Evolutionary conservation across 2,329 filamentous ascomycete genomes (phyloP), one percentile per base, ranked within the genome.

Genomic region (Xylaria sp.): DNA sequence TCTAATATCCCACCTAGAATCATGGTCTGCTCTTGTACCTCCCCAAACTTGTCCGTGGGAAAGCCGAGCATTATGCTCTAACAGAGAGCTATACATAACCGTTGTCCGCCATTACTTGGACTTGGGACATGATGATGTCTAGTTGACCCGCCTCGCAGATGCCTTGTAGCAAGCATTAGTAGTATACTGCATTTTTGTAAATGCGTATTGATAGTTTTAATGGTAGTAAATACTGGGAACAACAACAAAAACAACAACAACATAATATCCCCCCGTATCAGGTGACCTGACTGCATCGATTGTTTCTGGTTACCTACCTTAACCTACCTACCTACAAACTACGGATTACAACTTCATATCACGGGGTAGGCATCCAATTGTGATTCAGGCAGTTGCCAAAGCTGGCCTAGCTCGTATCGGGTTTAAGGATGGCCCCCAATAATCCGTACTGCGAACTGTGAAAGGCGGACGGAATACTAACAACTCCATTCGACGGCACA

Each of bases 121-220:
- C 60, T 55, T 63, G 65, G 59, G 59, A 62, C 60, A 57, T 63
- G 60, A 66, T 63, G 65, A 64, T 54, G 55, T 65, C 60, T 58
- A 66, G 70, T 67, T 66, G 63, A 64, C 63, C 56, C 59, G 63
- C 58, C 54, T 59, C 39, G 65, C 60, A 63, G 57, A 67, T 65
- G 53, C 63, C 63, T 67, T 62, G 62, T 65, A 68, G 65, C 64
- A 67, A 69, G 63, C 70, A 62, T 68, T 30, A 69, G 68, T 68
- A 70, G 65, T 71, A 72, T 70, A 69, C 49, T 51, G 49, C 65
- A 67, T 65, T 69, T 30, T 70, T 73, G 70, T 71, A 71, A 70
- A 72, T 70, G 65, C 66, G 62, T 65, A 65, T 67, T 71, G 69
- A 56, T 59, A 67, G 60, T 64, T 69, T 71, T 70, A 70, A 71